Evolutionary conservation across 352 stramenopile species (phyloP).

Genomic region (Globisporangium ultimum): DNA sequence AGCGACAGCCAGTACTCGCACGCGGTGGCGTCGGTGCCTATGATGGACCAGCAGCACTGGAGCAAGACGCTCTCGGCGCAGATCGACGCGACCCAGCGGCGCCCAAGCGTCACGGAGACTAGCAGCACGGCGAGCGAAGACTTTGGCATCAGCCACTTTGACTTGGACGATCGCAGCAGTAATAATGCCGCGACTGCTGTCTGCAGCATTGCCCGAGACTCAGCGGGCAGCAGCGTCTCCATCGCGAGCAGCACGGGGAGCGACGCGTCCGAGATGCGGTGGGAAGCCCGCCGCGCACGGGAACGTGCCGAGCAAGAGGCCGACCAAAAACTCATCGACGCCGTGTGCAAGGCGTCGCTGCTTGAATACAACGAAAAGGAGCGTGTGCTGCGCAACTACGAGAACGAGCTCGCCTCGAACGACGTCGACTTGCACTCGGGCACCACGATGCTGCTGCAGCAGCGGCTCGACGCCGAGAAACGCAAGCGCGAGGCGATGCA

Average conservation of each 20-base stretch:
- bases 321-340: conserved; percentile 74
- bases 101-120: conserved; percentile 3
- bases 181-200: conserved; percentile 1
- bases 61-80: conserved; percentile 25
- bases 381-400: conserved; percentile 52
- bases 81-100: conserved; percentile 13
- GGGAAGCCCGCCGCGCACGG: conserved; percentile 49
- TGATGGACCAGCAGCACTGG: conserved; percentile 4
- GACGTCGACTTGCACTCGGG: conserved; percentile 27
- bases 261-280: conserved; percentile 47
- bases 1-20: conserved; percentile 14
- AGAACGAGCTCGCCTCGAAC: conserved; percentile 31
- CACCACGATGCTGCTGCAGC: conserved; percentile 31
- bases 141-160: too few relatives aligned
- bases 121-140: too few relatives aligned
- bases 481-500: conserved; percentile 72
- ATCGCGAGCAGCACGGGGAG: conserved; percentile 1
- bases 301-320: conserved; percentile 52
- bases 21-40: not conserved
- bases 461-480: conserved; percentile 42
- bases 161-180: not conserved
- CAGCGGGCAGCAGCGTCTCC: not conserved
- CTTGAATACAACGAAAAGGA: conserved; percentile 71
- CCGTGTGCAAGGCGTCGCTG: conserved; percentile 74
- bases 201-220: conserved; percentile 8